Evolutionary conservation across 805 yeast species (phyloP).

Genomic region (Candida coleopterorum): DNA sequence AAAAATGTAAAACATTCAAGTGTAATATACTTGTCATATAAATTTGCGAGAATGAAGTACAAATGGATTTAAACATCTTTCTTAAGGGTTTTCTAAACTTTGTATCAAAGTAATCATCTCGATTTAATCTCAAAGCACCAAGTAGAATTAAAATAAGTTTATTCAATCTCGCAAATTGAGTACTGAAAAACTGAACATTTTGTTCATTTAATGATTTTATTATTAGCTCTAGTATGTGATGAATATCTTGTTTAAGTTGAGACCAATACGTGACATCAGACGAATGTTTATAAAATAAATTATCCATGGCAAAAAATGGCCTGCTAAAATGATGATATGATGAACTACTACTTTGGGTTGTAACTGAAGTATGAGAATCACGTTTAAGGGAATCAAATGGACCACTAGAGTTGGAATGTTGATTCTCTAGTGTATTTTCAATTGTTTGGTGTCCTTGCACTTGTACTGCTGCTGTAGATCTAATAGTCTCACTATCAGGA

Average conservation of each 20-base stretch:
- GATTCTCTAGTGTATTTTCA: constrained; percentile 8
- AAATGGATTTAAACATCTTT: constrained; percentile 47
- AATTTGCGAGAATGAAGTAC: constrained; percentile 54
- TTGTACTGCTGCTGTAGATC: constrained; percentile 15
- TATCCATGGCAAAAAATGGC: constrained; percentile 36
- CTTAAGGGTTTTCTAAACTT: constrained; percentile 45
- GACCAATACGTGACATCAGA: constrained; percentile 61
- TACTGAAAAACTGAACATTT: constrained; percentile 48
- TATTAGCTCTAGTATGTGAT: constrained; percentile 44
- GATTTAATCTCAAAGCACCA: constrained; percentile 49
- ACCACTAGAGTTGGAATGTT: constrained; percentile 11
- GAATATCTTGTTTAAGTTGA: constrained; percentile 44
- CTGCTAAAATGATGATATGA: constrained; percentile 39
- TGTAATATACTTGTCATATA: constrained; percentile 63
- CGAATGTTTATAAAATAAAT: constrained; percentile 54
- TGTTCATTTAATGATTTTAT: constrained; percentile 48
- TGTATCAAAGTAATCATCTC: constrained; percentile 44
- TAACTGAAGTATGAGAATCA: constrained; percentile 33
- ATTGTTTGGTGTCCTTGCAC: constrained; percentile 6
- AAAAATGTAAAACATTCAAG: constrained; percentile 38
- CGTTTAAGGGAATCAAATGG: constrained; percentile 30
- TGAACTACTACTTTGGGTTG: constrained; percentile 22
- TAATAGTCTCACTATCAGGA: constrained; percentile 21
- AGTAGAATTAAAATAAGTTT: constrained; percentile 50
- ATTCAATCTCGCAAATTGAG: constrained; percentile 50